These are phyloP conservation scores for Cryptococcus sp. DNA, from an alignment of 1,284 basidiomycete species.

Conservation along the genomic window DNA sequence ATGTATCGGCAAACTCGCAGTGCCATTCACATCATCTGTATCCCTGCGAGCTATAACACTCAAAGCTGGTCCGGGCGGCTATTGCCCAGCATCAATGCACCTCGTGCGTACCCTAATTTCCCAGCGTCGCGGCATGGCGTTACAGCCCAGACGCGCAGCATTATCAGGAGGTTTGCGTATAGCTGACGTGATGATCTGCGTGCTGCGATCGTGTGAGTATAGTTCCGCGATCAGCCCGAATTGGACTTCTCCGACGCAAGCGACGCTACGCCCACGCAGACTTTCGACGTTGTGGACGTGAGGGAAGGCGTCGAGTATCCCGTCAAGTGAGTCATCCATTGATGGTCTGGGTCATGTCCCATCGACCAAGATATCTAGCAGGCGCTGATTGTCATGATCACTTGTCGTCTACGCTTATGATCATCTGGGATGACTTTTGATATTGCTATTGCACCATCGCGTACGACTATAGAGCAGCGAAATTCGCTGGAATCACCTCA, in stretches of 20 bases:
- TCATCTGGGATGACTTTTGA: too few relatives aligned
- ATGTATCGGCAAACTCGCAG: slow-evolving; percentile 20
- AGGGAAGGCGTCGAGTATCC: slow-evolving; percentile 50
- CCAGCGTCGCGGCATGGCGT: neutral
- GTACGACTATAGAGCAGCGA: slow-evolving; percentile 51
- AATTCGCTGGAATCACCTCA: slow-evolving; percentile 46
- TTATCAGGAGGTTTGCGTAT: neutral
- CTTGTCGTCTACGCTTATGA: too few relatives aligned
- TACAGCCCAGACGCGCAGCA: neutral
- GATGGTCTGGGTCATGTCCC: too few relatives aligned
- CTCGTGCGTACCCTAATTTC: slow-evolving; percentile 30
- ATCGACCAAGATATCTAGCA: too few relatives aligned
- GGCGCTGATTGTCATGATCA: too few relatives aligned
- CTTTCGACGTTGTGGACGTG: slow-evolving; percentile 38
- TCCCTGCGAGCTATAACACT: slow-evolving; percentile 51
- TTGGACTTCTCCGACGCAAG: slow-evolving; percentile 51
- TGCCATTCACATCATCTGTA: slow-evolving; percentile 51
- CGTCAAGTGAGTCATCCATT: slow-evolving; percentile 41
- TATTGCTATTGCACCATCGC: too few relatives aligned
- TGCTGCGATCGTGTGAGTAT: neutral
- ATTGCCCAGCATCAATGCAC: slow-evolving; percentile 41
- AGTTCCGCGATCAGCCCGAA: slow-evolving; percentile 47
- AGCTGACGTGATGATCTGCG: slow-evolving; percentile 1
- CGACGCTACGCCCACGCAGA: slow-evolving; percentile 39
- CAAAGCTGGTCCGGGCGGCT: slow-evolving; percentile 47